Conservation (phyloP, 2,329 filamentous ascomycete genomes). For the Aschersonia sp. region DNA sequence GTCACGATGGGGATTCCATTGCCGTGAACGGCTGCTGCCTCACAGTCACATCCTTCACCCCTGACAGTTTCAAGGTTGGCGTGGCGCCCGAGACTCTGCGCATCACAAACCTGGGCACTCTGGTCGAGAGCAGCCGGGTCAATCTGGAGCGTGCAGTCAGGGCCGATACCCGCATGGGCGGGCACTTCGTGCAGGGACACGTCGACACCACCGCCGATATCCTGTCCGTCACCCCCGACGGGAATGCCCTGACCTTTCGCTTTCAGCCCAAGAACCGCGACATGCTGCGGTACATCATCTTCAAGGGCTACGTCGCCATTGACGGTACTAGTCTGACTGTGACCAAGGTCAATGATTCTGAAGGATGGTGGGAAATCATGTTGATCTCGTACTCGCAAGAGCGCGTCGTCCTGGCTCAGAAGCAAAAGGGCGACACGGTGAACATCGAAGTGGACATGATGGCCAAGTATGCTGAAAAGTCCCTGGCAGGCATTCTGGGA, state of each 20-base stretch:
- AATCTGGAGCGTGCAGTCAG: conserved; percentile 92
- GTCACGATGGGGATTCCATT: conserved; percentile 83
- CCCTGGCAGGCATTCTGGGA: conserved; percentile 56
- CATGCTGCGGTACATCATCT: conserved; percentile 76
- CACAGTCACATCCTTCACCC: conserved; percentile 54
- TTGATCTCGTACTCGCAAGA: conserved; percentile 93
- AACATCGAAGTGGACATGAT: conserved; percentile 90
- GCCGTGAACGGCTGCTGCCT: conserved; percentile 91
- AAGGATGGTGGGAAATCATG: conserved; percentile 92
- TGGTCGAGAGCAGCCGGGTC: conserved; percentile 52
- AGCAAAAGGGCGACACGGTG: conserved; percentile 65
- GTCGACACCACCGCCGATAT: conserved; percentile 82
- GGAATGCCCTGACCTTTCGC: conserved; percentile 79
- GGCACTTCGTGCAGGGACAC: conserved; percentile 95
- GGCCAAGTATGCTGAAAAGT: conserved; percentile 81
- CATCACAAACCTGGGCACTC: conserved; percentile 78
- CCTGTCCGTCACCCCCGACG: conserved; percentile 58
- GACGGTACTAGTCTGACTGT: conserved; percentile 92
- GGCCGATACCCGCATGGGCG: conserved; percentile 87
- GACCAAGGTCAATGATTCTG: conserved; percentile 66
- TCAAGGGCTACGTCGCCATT: conserved; percentile 90
- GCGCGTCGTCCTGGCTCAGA: conserved; percentile 68
- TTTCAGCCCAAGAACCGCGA: conserved; percentile 55
- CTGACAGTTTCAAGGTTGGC: conserved; percentile 67
- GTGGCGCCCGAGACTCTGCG: conserved; percentile 92